Conservation (phyloP, 306 rosid genomes). For the Leucaena leucocephala region DNA sequence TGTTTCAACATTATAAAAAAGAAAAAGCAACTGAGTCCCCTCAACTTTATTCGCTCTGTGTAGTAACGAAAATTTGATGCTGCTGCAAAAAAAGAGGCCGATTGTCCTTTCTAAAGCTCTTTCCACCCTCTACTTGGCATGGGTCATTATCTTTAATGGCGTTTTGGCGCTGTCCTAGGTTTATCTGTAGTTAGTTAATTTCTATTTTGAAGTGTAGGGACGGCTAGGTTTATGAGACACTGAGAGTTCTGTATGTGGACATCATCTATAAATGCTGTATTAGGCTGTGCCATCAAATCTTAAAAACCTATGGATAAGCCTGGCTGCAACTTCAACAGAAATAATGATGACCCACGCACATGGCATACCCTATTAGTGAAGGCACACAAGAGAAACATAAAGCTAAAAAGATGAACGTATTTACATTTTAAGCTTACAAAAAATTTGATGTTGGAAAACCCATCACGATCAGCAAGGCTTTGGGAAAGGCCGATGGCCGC, state of each 20-base stretch:
- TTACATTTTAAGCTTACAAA: conserved; percentile 47
- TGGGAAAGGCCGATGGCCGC: conserved; percentile 83
- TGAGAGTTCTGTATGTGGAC: background rate
- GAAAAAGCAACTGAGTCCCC: background rate
- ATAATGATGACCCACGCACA: background rate
- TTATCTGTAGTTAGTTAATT: background rate
- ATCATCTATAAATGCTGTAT: background rate
- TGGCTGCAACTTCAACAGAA: background rate
- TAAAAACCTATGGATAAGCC: background rate
- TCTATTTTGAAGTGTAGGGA: background rate
- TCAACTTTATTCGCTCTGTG: background rate
- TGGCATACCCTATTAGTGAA: background rate
- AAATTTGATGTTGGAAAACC: conserved; percentile 66
- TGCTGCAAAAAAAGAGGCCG: background rate
- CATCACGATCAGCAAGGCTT: conserved; percentile 83
- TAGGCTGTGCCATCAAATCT: background rate
- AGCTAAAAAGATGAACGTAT: background rate
- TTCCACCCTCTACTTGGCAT: background rate
- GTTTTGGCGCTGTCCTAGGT: background rate
- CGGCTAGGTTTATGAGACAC: background rate
- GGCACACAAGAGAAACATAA: background rate
- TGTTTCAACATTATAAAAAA: background rate
- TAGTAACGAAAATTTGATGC: background rate
- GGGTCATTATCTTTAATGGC: background rate
- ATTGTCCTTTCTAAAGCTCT: background rate